phyloP scores from a whole-genome alignment of 306 rosid genomes.

The Glycine latifolia region DNA sequence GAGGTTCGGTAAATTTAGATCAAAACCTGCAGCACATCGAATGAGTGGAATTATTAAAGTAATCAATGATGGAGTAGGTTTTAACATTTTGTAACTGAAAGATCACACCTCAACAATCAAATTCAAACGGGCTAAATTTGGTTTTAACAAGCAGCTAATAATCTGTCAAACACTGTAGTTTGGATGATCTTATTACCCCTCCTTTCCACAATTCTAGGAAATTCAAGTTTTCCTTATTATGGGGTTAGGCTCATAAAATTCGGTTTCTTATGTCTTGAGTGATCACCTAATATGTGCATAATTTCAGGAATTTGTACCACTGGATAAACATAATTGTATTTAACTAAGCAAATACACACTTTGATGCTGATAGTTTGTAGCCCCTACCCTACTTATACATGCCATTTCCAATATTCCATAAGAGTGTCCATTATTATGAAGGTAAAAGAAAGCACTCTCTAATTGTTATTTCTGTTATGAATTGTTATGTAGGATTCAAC shows the following conservation, averaged over 20 bases:
- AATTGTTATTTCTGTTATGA: slow-evolving; percentile 47
- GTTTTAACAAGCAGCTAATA: not conserved
- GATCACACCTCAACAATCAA: slow-evolving; percentile 1
- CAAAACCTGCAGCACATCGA: not conserved
- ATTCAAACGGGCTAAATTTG: not conserved
- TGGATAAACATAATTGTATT: slow-evolving; percentile 12
- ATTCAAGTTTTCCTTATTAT: not conserved
- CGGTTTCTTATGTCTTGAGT: slow-evolving; percentile 36
- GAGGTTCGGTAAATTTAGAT: not conserved
- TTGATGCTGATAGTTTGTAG: slow-evolving; percentile 34
- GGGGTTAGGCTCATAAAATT: slow-evolving; percentile 45
- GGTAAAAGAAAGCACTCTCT: slow-evolving; percentile 15
- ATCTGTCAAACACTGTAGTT: not conserved
- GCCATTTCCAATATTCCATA: not conserved
- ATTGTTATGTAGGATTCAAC: slow-evolving; percentile 61
- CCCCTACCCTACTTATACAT: slow-evolving; percentile 16
- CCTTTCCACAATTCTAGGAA: slow-evolving; percentile 34
- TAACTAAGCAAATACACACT: slow-evolving; percentile 2
- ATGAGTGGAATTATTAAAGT: not conserved
- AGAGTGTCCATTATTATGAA: not conserved
- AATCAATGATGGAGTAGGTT: not conserved
- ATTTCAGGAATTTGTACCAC: slow-evolving; percentile 51
- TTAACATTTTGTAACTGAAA: not conserved
- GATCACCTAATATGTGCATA: slow-evolving; percentile 56
- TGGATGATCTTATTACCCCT: not conserved